Base-by-base conservation (phyloP, 2,329 filamentous ascomycete genomes). In the Diaporthe vaccinii region DNA sequence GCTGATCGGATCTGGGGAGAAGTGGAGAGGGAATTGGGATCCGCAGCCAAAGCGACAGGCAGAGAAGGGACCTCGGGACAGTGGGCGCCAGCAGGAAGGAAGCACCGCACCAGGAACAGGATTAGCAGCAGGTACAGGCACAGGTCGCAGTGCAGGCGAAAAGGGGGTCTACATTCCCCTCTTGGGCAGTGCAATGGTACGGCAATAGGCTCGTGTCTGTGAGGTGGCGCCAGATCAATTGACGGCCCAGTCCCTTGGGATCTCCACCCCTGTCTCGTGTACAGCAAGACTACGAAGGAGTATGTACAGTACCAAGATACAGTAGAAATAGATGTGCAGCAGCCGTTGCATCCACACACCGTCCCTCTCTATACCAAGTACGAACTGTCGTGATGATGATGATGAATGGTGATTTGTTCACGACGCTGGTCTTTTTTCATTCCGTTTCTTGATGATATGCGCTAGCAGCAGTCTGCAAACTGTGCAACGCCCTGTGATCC, bases 11-110 rank as follows among this genome's bases (percentile, higher is more conserved):
- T 36, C 31, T 34, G 58, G 71, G 57, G 46, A 67, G 61, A 59
- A 59, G 65, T 61, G 65, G 73, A 74, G 73, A 69, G 49, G 53
- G 62, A 44, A 71, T 71, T 61, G 65, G 68, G 73, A 74, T 71
- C 53, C 65, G 53, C 73, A 51, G 39, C 65, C 7, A 69, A 39
- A 55, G 22, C 49, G 17, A 55, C 34, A 69, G 31, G 44, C 62
- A 4, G 31, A 34, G 44, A 49, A n/a, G 44, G 46, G 46, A 39
- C 65, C 65, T 68, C 46, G 65, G 58, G n/a, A 22, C 36, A 62
- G n/a, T 28, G 4, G 59, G 22, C 34, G 62, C 12, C 61, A 53
- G 28, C 62, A 51, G 62, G 61, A 69, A 31, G 61, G 61, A 65
- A 44, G 51, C 53, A 57, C 53, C 51, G n/a, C 72, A 58, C 62